Percentiles rank a stretch among this genome's conserved stretches.
These are phyloP conservation scores for Leonotis leonurus DNA, from an alignment of 257 asterid genomes.

Conservation along the genomic window DNA sequence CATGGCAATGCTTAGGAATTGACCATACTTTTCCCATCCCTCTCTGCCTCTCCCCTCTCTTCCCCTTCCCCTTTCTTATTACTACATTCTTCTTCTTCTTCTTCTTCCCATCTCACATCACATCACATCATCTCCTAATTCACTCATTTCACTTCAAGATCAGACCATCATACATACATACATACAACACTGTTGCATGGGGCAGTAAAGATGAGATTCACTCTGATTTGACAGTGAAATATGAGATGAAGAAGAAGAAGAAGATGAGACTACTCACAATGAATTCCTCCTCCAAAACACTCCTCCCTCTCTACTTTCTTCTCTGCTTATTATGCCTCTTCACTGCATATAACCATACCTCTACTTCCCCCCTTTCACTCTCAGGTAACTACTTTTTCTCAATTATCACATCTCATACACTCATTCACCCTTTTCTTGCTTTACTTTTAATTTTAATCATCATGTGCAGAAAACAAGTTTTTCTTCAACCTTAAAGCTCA, in stretches of 20 bases:
- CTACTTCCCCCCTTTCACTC: neutral
- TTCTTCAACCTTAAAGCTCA: constrained; percentile 2
- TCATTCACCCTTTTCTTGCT: too few species aligned
- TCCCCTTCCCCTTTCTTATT: neutral
- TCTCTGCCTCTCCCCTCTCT: neutral
- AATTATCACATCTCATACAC: too few species aligned
- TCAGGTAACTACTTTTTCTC: too few species aligned
- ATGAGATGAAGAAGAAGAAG: too few species aligned
- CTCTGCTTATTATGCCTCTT: neutral
- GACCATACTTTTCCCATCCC: constrained; percentile 17
- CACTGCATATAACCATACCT: too few species aligned
- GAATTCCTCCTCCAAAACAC: neutral
- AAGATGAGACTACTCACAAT: neutral
- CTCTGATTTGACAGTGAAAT: too few species aligned
- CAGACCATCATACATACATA: too few species aligned
- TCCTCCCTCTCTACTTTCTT: neutral
- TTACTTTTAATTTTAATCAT: neutral
- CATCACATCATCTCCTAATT: neutral
- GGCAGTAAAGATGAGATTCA: neutral
- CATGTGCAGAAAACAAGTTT: constrained; percentile 9
- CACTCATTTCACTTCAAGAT: neutral
- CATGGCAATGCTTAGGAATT: constrained; percentile 42
- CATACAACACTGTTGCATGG: too few species aligned
- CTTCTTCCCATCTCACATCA: neutral
- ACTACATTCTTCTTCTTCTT: neutral